Evolutionary conservation across 176 grass and related monocot species (phyloP), one percentile per base, ranked within the genome.

Genomic region (Triticum urartu): DNA sequence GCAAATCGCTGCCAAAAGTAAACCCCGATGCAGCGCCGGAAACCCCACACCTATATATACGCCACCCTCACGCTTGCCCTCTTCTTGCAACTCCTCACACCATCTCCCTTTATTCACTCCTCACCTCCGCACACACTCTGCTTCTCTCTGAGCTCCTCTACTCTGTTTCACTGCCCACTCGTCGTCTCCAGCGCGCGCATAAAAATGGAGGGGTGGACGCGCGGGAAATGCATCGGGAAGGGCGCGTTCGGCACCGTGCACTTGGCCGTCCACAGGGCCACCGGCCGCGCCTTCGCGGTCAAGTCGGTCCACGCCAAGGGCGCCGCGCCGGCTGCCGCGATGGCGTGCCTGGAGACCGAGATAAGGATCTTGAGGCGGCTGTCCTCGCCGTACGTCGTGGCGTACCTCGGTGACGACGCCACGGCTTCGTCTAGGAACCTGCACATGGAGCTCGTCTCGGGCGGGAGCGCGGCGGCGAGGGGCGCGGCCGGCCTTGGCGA

Each of bases 191-290:
- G 26, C 26, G 26, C 26, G 26, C 26, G 26, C 26, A 26, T 26
- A 26, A 26, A 26, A 26, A 26, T 26, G 26, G 26, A 26, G 26
- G 26, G 26, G 26, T 99, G 97, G 94, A 75, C 83, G 83, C 86
- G 94, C 34, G 89, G 97, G 80, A 89, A 89, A 78, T 87, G 82
- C 79, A 86, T 99, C 85, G 97, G 97, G 2, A 86, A 73, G 72
- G 97, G 97, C 26, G 86, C 94, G 10, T 96, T 96, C 59, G 97
- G 97, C 56, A 50, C 76, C 3, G 94, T 99, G 75, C 91, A 84
- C 92, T 65, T 93, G 18, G 97, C 97, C 14, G 42, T 89, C 34
- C 64, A 91, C 76, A 80, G 48, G 73, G 72, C 79, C 22, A 92
- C 85, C 11, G 90, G 88, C 35, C 14, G 68, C 7, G 65, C 77